phyloP scores from a whole-genome alignment of 768 basidiomycete species.

The Phaeotremella skinneri region DNA sequence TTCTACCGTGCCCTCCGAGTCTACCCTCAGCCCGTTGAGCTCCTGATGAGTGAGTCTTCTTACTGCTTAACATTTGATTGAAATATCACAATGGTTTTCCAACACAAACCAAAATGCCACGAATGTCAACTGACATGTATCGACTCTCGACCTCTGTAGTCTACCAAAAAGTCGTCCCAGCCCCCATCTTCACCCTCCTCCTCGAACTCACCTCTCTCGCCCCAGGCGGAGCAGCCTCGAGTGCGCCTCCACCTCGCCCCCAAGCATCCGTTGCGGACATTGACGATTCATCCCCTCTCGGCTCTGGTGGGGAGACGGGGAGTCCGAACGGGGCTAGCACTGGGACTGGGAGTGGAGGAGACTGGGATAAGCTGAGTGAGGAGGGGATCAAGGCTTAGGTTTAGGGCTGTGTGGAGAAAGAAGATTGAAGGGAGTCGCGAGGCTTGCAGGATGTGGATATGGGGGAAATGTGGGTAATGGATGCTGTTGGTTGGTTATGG shows the following conservation, averaged over 20 bases:
- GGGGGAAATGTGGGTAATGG: conserved; percentile 4
- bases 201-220: conserved; percentile 71
- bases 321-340: conserved; percentile 23
- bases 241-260: conserved; percentile 17
- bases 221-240: conserved; percentile 8
- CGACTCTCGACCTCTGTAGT: too few relatives aligned
- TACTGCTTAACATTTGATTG: background rate
- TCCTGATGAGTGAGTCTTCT: conserved; percentile 64
- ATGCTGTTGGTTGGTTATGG: background rate
- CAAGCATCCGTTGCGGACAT: conserved; percentile 35
- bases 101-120: too few relatives aligned
- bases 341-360: conserved; percentile 28
- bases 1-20: conserved; percentile 93
- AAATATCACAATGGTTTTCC: too few relatives aligned
- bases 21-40: conserved; percentile 90
- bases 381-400: conserved; percentile 10
- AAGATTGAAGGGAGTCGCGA: background rate
- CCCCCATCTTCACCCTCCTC: conserved; percentile 52
- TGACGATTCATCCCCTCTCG: conserved; percentile 31
- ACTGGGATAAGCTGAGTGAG: conserved; percentile 38
- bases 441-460: background rate
- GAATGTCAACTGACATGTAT: too few relatives aligned
- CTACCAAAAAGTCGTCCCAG: conserved; percentile 85
- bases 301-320: conserved; percentile 10
- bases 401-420: background rate